Evolutionary conservation across 495 filamentous ascomycete genomes (phyloP), one percentile per base, ranked within the genome.

Genomic region (Aspergillus coremiiformis): DNA sequence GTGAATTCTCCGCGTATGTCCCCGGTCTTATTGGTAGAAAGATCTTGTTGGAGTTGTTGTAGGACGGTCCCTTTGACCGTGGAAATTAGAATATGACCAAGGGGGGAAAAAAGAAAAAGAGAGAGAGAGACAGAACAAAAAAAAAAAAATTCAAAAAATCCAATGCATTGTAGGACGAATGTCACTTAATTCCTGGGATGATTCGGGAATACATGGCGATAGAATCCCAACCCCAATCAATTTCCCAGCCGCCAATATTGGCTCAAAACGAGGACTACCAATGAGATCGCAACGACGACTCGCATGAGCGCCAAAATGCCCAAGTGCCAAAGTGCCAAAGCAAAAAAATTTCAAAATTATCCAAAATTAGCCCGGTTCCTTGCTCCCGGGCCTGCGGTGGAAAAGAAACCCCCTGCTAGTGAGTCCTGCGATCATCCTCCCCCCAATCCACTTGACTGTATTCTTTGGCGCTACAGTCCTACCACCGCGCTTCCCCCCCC

Each of bases 331-430:
- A 26, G 39, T 49, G 32, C 30, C 24, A 24, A 44, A 45, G 39
- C 17, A 48, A 41, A 53, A 47, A 47, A 33, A 49, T 42, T 17
- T 23, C 52, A 58, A 57, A 62, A 56, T 54, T 48, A 47, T 59
- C 59, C 59, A 62, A 62, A 62, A 62, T 62, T 62, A 62, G 59
- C 59, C 51, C 21, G 3, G 21, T 49, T 44, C 39, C 47, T 26
- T 42, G 47, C 41, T 52, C n/a, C n/a, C 52, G 49, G 49, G 57
- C 53, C 49, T 53, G 58, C 43, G 47, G 32, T 35, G 19, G 21
- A 19, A 10, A 11, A 3, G 5, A 17, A 11, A 47, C 17, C 29
- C n/a, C 51, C 46, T 49, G 30, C 44, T 52, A 44, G 47, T 44
- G 55, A 24, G 39, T 39, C 50, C 53, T 55, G 37, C 49, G 50